These are phyloP conservation scores for Actinomucor elegans DNA, from an alignment of 371 early-diverging fungal genomes.

Conservation along the genomic window DNA sequence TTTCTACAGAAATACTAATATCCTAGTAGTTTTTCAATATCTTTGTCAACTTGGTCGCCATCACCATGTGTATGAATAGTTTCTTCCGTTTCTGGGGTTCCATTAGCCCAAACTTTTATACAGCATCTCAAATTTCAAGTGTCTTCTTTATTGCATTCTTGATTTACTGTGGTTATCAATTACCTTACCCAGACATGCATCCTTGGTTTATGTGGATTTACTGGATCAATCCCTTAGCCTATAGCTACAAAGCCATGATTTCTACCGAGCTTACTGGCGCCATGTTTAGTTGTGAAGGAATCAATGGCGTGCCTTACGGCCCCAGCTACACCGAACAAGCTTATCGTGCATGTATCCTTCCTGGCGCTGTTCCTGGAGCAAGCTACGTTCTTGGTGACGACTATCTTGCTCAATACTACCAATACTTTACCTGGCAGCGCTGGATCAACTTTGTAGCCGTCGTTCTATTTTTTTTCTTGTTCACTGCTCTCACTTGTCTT, in stretches of 20 bases:
- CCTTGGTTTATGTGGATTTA: constrained; percentile 73
- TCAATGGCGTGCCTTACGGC: constrained; percentile 44
- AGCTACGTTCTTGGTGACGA: constrained; percentile 50
- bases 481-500: constrained; percentile 37
- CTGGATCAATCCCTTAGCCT: constrained; percentile 69
- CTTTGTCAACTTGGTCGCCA: constrained; percentile 42
- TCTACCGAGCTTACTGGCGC: constrained; percentile 65
- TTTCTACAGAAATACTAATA: constrained; percentile 56
- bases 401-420: constrained; percentile 32
- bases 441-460: constrained; percentile 60
- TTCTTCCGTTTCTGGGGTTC: constrained; percentile 44
- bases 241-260: constrained; percentile 61
- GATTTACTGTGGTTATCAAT: constrained; percentile 64
- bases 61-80: constrained; percentile 56
- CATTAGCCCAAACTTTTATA: constrained; percentile 51
- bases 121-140: constrained; percentile 59
- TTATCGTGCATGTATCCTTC: constrained; percentile 54
- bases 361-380: constrained; percentile 50
- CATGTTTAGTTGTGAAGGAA: constrained; percentile 38
- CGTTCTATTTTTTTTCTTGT: constrained; percentile 47
- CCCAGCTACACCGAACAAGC: constrained; percentile 42
- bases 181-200: constrained; percentile 61
- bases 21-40: constrained; percentile 58
- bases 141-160: constrained; percentile 54
- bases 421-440: constrained; percentile 20